Base-by-base conservation (phyloP, 306 rosid genomes). In the Dryas alaskensis region DNA sequence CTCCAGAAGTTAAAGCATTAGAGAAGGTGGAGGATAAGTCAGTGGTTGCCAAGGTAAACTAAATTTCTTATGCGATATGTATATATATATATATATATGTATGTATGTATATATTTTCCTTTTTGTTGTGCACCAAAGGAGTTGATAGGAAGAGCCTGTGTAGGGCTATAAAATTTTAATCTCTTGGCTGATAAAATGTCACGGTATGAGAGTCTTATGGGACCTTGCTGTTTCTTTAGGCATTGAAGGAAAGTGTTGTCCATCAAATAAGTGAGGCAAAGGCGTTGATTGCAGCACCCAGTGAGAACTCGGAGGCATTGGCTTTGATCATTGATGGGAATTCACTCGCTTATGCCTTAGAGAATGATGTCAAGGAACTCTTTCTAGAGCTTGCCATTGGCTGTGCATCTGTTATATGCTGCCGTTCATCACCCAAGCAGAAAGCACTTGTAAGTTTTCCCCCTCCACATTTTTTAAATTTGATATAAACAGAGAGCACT, bases 351-450 rank as follows among this genome's bases (percentile, higher is more conserved):
- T 81, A 89, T 81, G 99, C 98, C 50, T 73, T 95, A 40, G 90
- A 87, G 84, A 88, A 88, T 53, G 99, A 95, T 79, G 87, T 86
- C 50, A 89, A 92, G 83, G 88, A 95, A 78, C 58, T 78, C 60
- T 92, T 95, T 86, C 84, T 92, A 69, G 96, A 92, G 77, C 91
- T 95, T 72, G 97, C 98, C 10, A 73, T 92, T 70, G 96, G 99
- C 54, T 95, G 98, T 57, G 97, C 99, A 70, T 95, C 99, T 42
- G 98, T 95, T 51, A 92, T 95, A 79, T 95, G 99, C 84, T 95
- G 99, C 49, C 94, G 99, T 69, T 92, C 99, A 49, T 95, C 99
- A 76, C 99, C 99, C 65, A 95, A 92, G 81, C 99, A 95, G 84
- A 95, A 95, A 82, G 98, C 98, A 73, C 93, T 92, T 70, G 99